phyloP scores from a whole-genome alignment of 1,284 basidiomycete genomes.

The Ceratobasidium sp. region DNA sequence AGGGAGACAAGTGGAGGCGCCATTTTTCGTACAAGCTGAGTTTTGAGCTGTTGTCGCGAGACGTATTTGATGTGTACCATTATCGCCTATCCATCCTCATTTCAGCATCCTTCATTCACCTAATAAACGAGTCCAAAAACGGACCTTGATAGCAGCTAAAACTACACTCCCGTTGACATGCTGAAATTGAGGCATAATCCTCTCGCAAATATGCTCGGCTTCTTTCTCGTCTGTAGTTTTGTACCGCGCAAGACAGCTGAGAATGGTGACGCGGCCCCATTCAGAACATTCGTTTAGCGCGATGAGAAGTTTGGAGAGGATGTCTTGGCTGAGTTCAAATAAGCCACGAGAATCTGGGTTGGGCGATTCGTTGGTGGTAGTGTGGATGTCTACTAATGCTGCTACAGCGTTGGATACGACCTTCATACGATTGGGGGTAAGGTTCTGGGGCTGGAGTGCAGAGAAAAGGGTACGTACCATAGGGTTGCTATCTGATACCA shows the following conservation, averaged over 20 bases:
- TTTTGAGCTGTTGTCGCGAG: constrained; percentile 85
- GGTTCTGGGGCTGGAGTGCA: too few species aligned
- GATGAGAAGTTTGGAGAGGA: constrained; percentile 91
- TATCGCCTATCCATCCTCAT: too few species aligned
- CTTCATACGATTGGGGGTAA: constrained; percentile 59
- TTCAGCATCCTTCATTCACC: background rate
- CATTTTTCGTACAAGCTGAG: constrained; percentile 94
- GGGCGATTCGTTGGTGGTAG: constrained; percentile 56
- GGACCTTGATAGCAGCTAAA: constrained; percentile 91
- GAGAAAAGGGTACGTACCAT: constrained; percentile 74
- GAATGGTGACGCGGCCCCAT: constrained; percentile 95
- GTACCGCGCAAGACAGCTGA: constrained; percentile 90
- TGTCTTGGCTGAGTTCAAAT: constrained; percentile 84
- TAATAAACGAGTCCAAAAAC: constrained; percentile 48
- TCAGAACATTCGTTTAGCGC: constrained; percentile 99
- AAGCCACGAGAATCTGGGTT: constrained; percentile 70
- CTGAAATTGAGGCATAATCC: constrained; percentile 98
- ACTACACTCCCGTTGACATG: constrained; percentile 97
- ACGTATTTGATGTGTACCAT: constrained; percentile 96
- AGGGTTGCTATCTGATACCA: constrained; percentile 95
- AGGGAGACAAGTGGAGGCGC: constrained; percentile 88
- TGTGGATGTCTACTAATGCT: constrained; percentile 94
- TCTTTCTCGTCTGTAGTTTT: constrained; percentile 88
- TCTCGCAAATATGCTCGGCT: constrained; percentile 98
- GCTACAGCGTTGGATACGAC: constrained; percentile 96